A percentile compares a stretch with the other conserved stretches of the same genome.
Conservation (phyloP, 495 filamentous ascomycete genomes). For the Lentithecium fluviatile region DNA sequence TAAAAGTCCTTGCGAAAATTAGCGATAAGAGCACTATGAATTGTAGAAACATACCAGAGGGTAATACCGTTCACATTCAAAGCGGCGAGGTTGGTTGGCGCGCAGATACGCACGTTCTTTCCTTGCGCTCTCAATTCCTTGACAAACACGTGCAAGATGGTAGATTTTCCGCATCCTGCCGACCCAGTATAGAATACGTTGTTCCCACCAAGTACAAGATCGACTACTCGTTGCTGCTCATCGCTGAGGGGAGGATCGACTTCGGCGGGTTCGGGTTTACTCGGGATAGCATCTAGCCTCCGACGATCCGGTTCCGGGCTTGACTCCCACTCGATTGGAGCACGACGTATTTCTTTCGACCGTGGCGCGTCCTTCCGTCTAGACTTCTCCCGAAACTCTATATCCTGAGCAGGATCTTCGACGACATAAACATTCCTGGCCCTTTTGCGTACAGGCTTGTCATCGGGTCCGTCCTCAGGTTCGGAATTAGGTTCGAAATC, state of each 20-base stretch:
- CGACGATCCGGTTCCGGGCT: too few relatives aligned
- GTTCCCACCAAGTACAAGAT: constrained; percentile 46
- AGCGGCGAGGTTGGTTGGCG: constrained; percentile 57
- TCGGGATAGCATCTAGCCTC: too few relatives aligned
- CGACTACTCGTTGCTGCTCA: constrained; percentile 50
- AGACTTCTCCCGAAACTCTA: too few relatives aligned
- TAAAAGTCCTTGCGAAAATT: constrained; percentile 43
- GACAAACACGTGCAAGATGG: constrained; percentile 52
- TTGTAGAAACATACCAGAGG: constrained; percentile 40
- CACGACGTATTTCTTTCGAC: too few relatives aligned
- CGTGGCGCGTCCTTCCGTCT: too few relatives aligned
- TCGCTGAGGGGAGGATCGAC: constrained; percentile 35
- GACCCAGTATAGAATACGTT: constrained; percentile 65
- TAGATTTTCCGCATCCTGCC: constrained; percentile 60
- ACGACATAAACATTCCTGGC: too few relatives aligned
- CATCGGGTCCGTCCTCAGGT: too few relatives aligned
- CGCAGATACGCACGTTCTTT: constrained; percentile 49
- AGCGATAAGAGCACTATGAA: background rate
- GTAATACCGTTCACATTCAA: constrained; percentile 55
- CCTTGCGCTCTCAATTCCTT: constrained; percentile 40
- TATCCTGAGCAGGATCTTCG: too few relatives aligned
- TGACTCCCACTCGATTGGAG: too few relatives aligned
- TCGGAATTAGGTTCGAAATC: too few relatives aligned
- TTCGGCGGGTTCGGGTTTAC: too few relatives aligned
- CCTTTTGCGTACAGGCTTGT: too few relatives aligned